Percentiles rank a stretch among this genome's conserved stretches.
phyloP scores from a whole-genome alignment of 73 alveolate genomes.

The Paramecium biaurelia region DNA sequence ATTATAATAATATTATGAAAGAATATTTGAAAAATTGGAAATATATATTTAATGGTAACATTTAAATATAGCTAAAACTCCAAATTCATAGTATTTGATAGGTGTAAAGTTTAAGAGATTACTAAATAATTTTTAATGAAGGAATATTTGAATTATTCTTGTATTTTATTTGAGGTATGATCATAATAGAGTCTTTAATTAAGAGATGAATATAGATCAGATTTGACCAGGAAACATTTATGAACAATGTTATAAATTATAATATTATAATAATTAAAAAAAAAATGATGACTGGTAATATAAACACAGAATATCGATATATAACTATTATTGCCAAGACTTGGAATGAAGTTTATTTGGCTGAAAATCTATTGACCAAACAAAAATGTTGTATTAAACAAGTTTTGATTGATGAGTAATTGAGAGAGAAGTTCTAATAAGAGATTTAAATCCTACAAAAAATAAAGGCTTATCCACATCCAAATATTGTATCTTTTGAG shows the following conservation, averaged over 20 bases:
- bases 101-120: background rate
- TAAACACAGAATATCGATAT: slow-evolving; percentile 4
- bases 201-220: background rate
- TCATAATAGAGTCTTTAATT: background rate
- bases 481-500: slow-evolving; percentile 18
- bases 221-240: background rate
- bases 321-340: background rate
- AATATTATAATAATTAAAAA: background rate
- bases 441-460: background rate
- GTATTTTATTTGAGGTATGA: background rate
- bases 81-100: too few species aligned
- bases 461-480: slow-evolving; percentile 38
- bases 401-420: background rate
- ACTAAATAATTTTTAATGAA: background rate
- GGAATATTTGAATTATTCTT: background rate
- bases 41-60: too few species aligned
- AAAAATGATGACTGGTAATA: background rate
- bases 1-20: too few species aligned
- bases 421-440: background rate
- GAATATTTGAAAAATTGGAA: too few species aligned
- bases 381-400: background rate
- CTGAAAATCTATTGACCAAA: background rate
- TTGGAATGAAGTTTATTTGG: slow-evolving; percentile 17
- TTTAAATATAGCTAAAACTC: too few species aligned
- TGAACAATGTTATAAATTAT: background rate